Conservation (phyloP, 768 basidiomycete genomes). For the Lentinula sp. region DNA sequence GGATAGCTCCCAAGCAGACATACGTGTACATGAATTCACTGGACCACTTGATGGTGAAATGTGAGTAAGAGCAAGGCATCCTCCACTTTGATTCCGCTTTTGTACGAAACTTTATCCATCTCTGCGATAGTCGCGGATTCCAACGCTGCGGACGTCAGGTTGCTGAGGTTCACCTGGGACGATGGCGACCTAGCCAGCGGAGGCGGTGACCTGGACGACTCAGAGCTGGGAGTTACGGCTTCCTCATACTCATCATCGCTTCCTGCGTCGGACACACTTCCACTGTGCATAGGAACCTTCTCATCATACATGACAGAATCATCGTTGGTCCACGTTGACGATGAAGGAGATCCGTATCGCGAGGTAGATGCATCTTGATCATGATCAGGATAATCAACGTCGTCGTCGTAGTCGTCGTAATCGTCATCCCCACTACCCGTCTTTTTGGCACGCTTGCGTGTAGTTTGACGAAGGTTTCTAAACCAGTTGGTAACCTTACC, state of each 20-base stretch:
- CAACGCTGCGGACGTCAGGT: conserved; percentile 28
- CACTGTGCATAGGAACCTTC: conserved; percentile 35
- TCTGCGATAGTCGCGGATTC: conserved; percentile 39
- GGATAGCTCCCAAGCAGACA: background rate
- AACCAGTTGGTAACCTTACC: conserved; percentile 89
- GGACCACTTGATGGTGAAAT: conserved; percentile 65
- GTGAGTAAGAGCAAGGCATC: conserved; percentile 70
- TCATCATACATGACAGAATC: conserved; percentile 46
- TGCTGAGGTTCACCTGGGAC: conserved; percentile 21
- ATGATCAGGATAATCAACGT: conserved; percentile 7
- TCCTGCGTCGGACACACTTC: conserved; percentile 32
- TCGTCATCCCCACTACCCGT: conserved; percentile 34
- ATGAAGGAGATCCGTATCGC: conserved; percentile 47
- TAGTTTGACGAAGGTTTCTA: conserved; percentile 75
- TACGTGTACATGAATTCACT: conserved; percentile 22
- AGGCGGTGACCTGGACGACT: conserved; percentile 26
- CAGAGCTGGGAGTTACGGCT: conserved; percentile 67
- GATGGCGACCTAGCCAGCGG: conserved; percentile 22
- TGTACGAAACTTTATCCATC: conserved; percentile 40
- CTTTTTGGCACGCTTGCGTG: conserved; percentile 63
- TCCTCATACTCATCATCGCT: conserved; percentile 74
- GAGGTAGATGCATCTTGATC: conserved; percentile 24
- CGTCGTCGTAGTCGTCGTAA: conserved; percentile 32
- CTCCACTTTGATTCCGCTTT: conserved; percentile 59
- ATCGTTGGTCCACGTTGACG: conserved; percentile 37